Evolutionary conservation across 2,329 filamentous ascomycete genomes (phyloP).

Genomic region (Juglanconis juglandina): DNA sequence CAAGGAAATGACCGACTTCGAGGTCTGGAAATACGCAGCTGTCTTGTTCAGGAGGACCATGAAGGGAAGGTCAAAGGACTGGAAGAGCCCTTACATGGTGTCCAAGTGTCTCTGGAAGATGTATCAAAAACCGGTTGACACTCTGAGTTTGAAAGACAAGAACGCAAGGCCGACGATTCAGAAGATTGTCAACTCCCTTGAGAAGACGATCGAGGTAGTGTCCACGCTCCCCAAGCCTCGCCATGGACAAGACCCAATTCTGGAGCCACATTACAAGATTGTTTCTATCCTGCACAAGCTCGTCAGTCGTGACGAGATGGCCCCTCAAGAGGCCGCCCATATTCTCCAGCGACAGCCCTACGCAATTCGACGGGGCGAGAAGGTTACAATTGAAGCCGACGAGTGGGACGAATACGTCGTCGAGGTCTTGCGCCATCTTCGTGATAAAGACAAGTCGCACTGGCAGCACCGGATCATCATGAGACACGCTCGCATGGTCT

Average conservation of each 20-base stretch:
- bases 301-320: slow-evolving; percentile 52
- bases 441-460: slow-evolving; percentile 81
- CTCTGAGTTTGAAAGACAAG: slow-evolving; percentile 42
- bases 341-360: slow-evolving; percentile 57
- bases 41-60: slow-evolving; percentile 55
- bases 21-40: slow-evolving; percentile 60
- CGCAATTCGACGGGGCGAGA: slow-evolving; percentile 46
- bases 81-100: slow-evolving; percentile 61
- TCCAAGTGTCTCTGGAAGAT: slow-evolving; percentile 64
- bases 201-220: slow-evolving; percentile 49
- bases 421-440: slow-evolving; percentile 47
- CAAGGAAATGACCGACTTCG: slow-evolving; percentile 55
- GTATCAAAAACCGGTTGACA: slow-evolving; percentile 47
- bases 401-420: slow-evolving; percentile 58
- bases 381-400: slow-evolving; percentile 56
- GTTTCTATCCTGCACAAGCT: slow-evolving; percentile 80
- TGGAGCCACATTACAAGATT: slow-evolving; percentile 92
- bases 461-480: slow-evolving; percentile 93
- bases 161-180: slow-evolving; percentile 35
- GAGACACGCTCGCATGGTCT: slow-evolving; percentile 60
- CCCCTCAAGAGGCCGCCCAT: slow-evolving; percentile 45
- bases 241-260: slow-evolving; percentile 66
- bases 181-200: slow-evolving; percentile 46
- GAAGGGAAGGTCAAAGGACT: slow-evolving; percentile 50
- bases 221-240: slow-evolving; percentile 51